Percentiles rank a stretch among this genome's conserved stretches.
phyloP scores from a whole-genome alignment of 2,329 filamentous ascomycete species.

The Ciborinia camelliae region DNA sequence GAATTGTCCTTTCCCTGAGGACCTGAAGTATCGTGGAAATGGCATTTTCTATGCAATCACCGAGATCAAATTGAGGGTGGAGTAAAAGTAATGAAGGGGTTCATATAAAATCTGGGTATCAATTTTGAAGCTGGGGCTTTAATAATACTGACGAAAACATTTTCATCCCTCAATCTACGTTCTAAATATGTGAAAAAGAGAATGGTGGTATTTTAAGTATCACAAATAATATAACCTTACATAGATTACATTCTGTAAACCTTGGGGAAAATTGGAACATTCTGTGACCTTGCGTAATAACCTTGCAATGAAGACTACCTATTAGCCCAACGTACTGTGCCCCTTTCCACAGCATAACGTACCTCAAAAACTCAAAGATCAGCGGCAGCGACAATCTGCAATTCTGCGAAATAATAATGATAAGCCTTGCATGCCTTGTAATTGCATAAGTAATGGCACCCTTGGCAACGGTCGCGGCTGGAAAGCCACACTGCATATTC shows the following conservation, averaged over 20 bases:
- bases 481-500: conserved; percentile 29
- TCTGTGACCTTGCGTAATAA: conserved; percentile 1
- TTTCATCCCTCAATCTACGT: background rate
- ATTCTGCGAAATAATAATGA: conserved; percentile 7
- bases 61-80: conserved; percentile 19
- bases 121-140: conserved; percentile 1
- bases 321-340: conserved; percentile 4
- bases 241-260: background rate
- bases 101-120: conserved; percentile 2
- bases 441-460: conserved; percentile 11
- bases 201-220: background rate
- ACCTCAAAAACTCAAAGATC: conserved; percentile 24
- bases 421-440: conserved; percentile 16
- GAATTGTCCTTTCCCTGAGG: background rate
- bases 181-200: background rate
- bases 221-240: background rate
- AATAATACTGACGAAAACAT: background rate
- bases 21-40: conserved; percentile 5
- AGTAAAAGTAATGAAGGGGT: conserved; percentile 14
- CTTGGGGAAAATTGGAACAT: background rate
- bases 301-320: conserved; percentile 4
- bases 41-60: conserved; percentile 17
- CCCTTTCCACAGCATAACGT: conserved; percentile 14
- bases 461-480: conserved; percentile 24
- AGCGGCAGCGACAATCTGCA: conserved; percentile 25